Evolutionary conservation across 1,284 basidiomycete genomes (phyloP).

Genomic region (Erythrobasidium hasegawianum): DNA sequence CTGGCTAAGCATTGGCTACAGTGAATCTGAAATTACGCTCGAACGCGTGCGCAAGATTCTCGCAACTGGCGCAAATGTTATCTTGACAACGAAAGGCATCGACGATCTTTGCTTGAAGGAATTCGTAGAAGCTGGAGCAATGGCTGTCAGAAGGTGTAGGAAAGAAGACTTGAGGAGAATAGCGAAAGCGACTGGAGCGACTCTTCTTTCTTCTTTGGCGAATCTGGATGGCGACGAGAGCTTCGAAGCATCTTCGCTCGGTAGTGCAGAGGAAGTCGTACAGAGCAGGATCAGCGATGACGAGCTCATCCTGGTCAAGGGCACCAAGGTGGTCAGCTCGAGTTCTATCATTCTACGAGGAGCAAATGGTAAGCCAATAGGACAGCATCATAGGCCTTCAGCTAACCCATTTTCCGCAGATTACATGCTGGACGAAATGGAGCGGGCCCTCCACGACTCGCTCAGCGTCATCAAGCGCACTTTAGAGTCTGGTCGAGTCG

Average conservation of each 20-base stretch:
- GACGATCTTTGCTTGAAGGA: constrained; percentile 98
- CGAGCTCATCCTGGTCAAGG: constrained; percentile 94
- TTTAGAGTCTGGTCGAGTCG: constrained; percentile 89
- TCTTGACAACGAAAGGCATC: constrained; percentile 97
- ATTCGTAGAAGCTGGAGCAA: constrained; percentile 97
- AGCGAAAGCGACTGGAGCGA: constrained; percentile 94
- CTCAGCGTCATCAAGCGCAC: constrained; percentile 95
- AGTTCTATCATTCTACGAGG: constrained; percentile 90
- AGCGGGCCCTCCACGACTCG: constrained; percentile 90
- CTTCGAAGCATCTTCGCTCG: constrained; percentile 85
- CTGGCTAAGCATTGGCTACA: constrained; percentile 47
- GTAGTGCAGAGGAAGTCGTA: constrained; percentile 88
- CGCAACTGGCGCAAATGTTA: constrained; percentile 91
- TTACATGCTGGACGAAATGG: constrained; percentile 99
- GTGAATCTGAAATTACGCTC: constrained; percentile 93
- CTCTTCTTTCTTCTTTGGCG: constrained; percentile 84
- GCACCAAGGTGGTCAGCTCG: constrained; percentile 92
- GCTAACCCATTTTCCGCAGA: constrained; percentile 53
- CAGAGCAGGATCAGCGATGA: constrained; percentile 99
- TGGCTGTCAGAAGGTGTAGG: constrained; percentile 95
- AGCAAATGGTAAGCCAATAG: constrained; percentile 61
- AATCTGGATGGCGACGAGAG: constrained; percentile 98
- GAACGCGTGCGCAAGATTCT: constrained; percentile 96
- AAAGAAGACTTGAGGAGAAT: constrained; percentile 97
- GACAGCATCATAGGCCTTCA: background rate